Evolutionary conservation across 1,284 basidiomycete species (phyloP), one percentile per base, ranked within the genome.

Genomic region (Xerocomus amazonicus): DNA sequence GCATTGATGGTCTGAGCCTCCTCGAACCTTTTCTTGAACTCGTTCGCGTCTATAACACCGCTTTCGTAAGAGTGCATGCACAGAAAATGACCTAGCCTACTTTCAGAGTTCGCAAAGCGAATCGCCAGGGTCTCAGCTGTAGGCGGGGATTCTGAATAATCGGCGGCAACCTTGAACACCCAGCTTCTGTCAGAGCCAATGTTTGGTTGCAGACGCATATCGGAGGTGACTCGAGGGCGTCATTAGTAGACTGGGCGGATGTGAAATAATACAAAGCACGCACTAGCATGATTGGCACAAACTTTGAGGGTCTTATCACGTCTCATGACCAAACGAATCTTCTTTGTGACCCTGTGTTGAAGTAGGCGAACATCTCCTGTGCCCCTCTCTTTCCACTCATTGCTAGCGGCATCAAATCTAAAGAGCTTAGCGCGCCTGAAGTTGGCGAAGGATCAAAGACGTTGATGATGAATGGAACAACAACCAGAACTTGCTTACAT

Each of bases 221-320:
- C 94, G 44, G 80, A 60, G 31, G 89, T 76, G 68, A 99, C 96
- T 97, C 59, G 0, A 49, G 45, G 32, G 39, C 33, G 17, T 41
- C 19, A 31, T 56, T 27, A 55, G 47, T 40, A 31, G 31, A 23
- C n/a, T 32, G 38, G 12, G 3, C 46, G 43, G 42, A 28, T 6
- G 7, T 26, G 17, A 29, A 13, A 12, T 12, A 17, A 47, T 37
- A 39, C 27, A 31, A 43, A 42, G 36, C 16, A 84, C 92, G 74
- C 66, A 97, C 96, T 83, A 61, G 83, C 76, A 75, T 99, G 97
- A 78, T 99, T 99, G 54, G 97, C 97, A 76, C 97, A 99, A 70
- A 99, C 95, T 74, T 99, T 99, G 72, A 95, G 81, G 42, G 97
- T 99, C 87, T 98, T 98, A 81, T 99, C 97, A 72, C 97, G 90